Conservation (phyloP, 768 basidiomycete species). For the Krasilnikovozyma curviuscula region DNA sequence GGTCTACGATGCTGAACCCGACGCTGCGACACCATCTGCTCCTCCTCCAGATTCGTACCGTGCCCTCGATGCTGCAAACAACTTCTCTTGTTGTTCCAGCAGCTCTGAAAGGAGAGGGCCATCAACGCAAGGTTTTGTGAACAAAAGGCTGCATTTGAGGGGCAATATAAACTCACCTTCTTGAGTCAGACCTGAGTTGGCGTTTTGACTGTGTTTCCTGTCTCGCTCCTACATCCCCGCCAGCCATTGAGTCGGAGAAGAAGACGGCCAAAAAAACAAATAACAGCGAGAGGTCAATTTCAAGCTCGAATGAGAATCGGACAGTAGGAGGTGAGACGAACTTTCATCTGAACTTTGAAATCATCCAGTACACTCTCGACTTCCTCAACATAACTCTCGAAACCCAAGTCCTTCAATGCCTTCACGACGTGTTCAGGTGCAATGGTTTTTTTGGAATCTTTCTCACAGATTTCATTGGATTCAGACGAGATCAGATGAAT, state of each 20-base stretch:
- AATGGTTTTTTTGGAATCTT: slow-evolving; percentile 96
- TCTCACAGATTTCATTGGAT: slow-evolving; percentile 94
- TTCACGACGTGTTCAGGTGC: slow-evolving; percentile 89
- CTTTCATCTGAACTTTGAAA: slow-evolving; percentile 90
- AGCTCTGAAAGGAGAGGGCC: too few species aligned
- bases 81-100: slow-evolving; percentile 60
- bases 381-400: slow-evolving; percentile 73
- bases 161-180: too few species aligned
- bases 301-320: background rate
- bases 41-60: slow-evolving; percentile 22
- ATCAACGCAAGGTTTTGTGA: too few species aligned
- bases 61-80: slow-evolving; percentile 73
- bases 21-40: background rate
- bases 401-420: slow-evolving; percentile 84
- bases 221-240: too few species aligned
- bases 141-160: too few species aligned
- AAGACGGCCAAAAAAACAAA: background rate
- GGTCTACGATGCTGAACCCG: background rate
- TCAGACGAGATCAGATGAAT: slow-evolving; percentile 93
- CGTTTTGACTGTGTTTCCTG: too few species aligned
- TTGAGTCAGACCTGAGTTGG: too few species aligned
- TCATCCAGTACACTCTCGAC: slow-evolving; percentile 86
- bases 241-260: background rate
- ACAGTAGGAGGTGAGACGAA: slow-evolving; percentile 23
- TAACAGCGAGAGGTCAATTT: background rate